Evolutionary conservation across 2,329 filamentous ascomycete species (phyloP), one percentile per base, ranked within the genome.

Genomic region (Claviceps maximensis): DNA sequence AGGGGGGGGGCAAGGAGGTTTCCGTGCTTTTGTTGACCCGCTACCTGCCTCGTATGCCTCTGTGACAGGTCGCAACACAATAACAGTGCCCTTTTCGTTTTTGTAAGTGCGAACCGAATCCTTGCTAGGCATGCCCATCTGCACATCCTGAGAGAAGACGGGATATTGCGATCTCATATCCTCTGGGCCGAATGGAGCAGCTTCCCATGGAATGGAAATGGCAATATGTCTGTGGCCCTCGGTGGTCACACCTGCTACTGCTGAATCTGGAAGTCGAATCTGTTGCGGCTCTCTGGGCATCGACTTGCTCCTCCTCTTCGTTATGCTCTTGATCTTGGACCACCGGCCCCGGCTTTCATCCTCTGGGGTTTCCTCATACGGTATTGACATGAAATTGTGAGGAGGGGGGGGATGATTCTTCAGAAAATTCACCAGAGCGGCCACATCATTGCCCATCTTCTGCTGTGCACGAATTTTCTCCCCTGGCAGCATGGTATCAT

Each of bases 191-290:
- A 74, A 64, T 23, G 76, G 71, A 5, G 71, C 72, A 54, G 77
- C 67, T 57, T 78, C 71, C 13, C 74, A 55, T 1, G 79, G 79
- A 46, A 82, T 80, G 0, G 78, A 80, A 50, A 82, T 82, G 54
- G 78, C 77, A 57, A 83, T 81, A 58, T 82, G 75, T 4, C 76
- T 71, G 59, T 78, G 69, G 1, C 79, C 79, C 2, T 68, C 72
- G 7, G 64, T 74, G 0, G 78, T 82, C 38, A 66, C 74, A 8
- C 76, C 74, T 4, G 76, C 74, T 15, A 82, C 69, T 13, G 78
- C 77, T 25, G 74, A 74, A 60, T 82, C 78, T 9, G 78, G 78
- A 3, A 82, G 68, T 36, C 60, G 65, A 36, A 72, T 66, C 17
- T 62, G 66, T 31, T 62, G 60, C 27, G 60, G 63, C 9, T 56